These are phyloP conservation scores for Elymus sibiricus DNA, from an alignment of 176 grass and related monocot genomes.

Conservation along the genomic window DNA sequence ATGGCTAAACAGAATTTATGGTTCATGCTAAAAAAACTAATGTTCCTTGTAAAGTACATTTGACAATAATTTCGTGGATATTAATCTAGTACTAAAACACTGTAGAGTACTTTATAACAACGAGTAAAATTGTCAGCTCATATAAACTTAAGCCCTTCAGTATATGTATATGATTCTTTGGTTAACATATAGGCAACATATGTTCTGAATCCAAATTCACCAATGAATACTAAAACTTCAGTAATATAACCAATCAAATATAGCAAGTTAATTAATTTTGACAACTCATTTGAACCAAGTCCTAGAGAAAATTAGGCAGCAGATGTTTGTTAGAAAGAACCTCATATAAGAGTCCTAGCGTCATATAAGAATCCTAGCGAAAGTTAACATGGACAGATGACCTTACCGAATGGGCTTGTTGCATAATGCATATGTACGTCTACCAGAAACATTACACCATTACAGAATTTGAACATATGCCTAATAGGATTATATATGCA, in stretches of 20 bases:
- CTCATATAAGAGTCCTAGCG: neutral
- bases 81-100: neutral
- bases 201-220: neutral
- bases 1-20: neutral
- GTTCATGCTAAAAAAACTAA: slow-evolving; percentile 3
- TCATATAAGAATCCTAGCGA: neutral
- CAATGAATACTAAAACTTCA: neutral
- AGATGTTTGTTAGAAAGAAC: neutral
- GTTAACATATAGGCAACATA: neutral
- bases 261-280: neutral
- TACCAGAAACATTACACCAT: neutral
- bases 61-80: neutral
- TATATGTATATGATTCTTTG: neutral
- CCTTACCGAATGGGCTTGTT: neutral
- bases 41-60: neutral
- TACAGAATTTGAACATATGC: neutral
- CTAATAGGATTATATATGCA: neutral
- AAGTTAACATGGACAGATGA: neutral
- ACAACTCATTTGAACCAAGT: neutral
- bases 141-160: neutral
- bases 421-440: neutral
- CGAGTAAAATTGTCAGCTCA: neutral
- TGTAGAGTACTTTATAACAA: neutral
- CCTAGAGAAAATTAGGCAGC: neutral
- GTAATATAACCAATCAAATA: neutral